Evolutionary conservation across 1,284 basidiomycete genomes (phyloP), one percentile per base, ranked within the genome.

Genomic region (Microbotryum violaceum): DNA sequence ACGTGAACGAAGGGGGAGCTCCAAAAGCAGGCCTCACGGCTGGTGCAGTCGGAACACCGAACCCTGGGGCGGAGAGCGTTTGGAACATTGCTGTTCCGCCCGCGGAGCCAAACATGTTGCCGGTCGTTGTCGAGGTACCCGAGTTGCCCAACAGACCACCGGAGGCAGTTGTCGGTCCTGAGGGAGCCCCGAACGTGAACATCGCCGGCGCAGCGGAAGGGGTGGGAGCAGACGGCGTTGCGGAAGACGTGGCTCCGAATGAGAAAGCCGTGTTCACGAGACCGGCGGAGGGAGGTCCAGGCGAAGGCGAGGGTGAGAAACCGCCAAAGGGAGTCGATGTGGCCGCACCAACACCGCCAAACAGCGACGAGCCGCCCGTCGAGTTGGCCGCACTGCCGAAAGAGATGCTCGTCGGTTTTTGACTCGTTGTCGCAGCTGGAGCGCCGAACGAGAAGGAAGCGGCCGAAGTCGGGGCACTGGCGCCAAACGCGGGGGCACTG

Each of bases 161-260:
- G 6, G 54, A 21, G 8, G 31, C 1, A 7, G 53, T 33, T 12
- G 46, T 5, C 5, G 51, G 20, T 6, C 53, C 51, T 8, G 59
- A 33, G 3, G 58, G 46, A 3, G 56, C 25, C 1, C 61, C 64
- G 37, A 61, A 60, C 21, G 21, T 51, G 56, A 66, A 66, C 1
- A 53, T 20, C 14, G 63, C 49, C 23, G 64, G 49, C 7, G 52
- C 45, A 3, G 58, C 18, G 0, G 57, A 45, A 8, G 63, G 58
- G 3, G 61, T 57, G 1, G 58, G 53, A 3, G 64, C 59, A 7
- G 62, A 61, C 2, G 64, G 59, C 16, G 64, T 57, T 0, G 64
- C 52, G 5, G 64, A 55, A 1, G 62, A 49, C 0, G 64, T 56
- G 1, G 61, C n/a, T 16, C 59, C 60, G 42, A 61, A 59, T 3